Evolutionary conservation across 495 filamentous ascomycete genomes (phyloP).

Genomic region (Hyaloscypha bicolor): DNA sequence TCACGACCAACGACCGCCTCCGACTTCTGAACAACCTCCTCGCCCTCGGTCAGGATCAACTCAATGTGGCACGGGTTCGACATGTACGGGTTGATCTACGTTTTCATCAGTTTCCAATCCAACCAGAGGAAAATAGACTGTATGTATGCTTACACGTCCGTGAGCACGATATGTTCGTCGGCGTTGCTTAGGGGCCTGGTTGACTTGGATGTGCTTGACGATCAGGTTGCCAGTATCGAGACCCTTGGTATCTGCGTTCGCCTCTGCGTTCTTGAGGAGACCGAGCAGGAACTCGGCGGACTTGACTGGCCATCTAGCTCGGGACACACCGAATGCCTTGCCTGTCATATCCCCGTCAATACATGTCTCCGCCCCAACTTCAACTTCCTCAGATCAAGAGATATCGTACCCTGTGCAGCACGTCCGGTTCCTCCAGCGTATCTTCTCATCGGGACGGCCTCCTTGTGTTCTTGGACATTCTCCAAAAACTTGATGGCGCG

Average conservation of each 20-base stretch:
- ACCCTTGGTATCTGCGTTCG: constrained; percentile 98
- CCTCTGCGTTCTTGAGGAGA: constrained; percentile 98
- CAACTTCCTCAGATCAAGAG: constrained; percentile 2
- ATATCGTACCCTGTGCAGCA: constrained; percentile 87
- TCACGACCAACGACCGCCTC: constrained; percentile 63
- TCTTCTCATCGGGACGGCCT: constrained; percentile 95
- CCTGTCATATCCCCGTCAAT: constrained; percentile 55
- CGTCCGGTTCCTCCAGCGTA: constrained; percentile 94
- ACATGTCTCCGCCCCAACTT: constrained; percentile 17
- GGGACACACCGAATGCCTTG: constrained; percentile 96
- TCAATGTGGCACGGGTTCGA: constrained; percentile 99
- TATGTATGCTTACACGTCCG: constrained; percentile 82
- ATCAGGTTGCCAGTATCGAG: constrained; percentile 95
- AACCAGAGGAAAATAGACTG: background rate
- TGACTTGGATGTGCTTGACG: constrained; percentile 99
- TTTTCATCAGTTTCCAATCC: background rate
- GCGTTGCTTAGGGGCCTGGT: constrained; percentile 98
- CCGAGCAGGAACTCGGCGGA: constrained; percentile 96
- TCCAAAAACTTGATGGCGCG: constrained; percentile 94
- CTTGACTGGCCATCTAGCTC: constrained; percentile 98
- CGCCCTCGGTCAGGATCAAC: constrained; percentile 95
- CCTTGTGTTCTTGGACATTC: constrained; percentile 92
- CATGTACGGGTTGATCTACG: constrained; percentile 99
- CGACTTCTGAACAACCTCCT: constrained; percentile 88
- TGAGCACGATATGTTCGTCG: constrained; percentile 99